phyloP scores from a whole-genome alignment of 176 grass and related monocot genomes.

The Carex kokanica region DNA sequence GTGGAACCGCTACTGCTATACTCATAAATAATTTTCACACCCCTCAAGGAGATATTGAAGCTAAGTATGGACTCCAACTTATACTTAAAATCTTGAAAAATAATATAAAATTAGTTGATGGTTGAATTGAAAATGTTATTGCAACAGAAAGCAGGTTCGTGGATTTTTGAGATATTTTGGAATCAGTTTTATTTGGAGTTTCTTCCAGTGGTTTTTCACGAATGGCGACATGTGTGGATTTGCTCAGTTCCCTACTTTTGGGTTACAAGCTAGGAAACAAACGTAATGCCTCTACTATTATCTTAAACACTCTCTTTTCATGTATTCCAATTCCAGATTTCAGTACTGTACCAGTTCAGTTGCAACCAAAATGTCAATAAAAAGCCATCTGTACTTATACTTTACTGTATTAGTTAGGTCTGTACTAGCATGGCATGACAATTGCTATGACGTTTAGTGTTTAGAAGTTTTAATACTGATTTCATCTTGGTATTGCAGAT shows the following conservation, averaged over 20 bases:
- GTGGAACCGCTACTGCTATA: slow-evolving; percentile 87
- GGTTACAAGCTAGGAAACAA: slow-evolving; percentile 84
- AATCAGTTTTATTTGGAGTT: slow-evolving; percentile 84
- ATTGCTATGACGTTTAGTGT: not conserved
- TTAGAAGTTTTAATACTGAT: not conserved
- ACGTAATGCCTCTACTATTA: slow-evolving; percentile 42
- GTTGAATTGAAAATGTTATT: slow-evolving; percentile 2
- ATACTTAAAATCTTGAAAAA: slow-evolving; percentile 15
- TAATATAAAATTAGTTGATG: not conserved
- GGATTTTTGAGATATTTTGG: slow-evolving; percentile 81
- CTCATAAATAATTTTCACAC: slow-evolving; percentile 98
- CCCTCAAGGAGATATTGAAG: slow-evolving; percentile 76
- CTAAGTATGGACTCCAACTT: slow-evolving; percentile 42
- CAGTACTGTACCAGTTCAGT: not conserved
- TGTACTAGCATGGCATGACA: not conserved
- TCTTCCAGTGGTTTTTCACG: slow-evolving; percentile 97
- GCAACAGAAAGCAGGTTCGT: slow-evolving; percentile 60
- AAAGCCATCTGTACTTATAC: not conserved
- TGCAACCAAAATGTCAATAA: not conserved
- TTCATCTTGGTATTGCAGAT: slow-evolving; percentile 38
- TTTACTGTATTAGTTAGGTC: not conserved
- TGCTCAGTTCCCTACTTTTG: slow-evolving; percentile 88
- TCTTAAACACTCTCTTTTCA: not conserved
- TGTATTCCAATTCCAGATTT: not conserved
- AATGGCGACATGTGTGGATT: slow-evolving; percentile 78